Evolutionary conservation across 2,329 filamentous ascomycete species (phyloP), one percentile per base, ranked within the genome.

Genomic region (Incumbomyces lentus): DNA sequence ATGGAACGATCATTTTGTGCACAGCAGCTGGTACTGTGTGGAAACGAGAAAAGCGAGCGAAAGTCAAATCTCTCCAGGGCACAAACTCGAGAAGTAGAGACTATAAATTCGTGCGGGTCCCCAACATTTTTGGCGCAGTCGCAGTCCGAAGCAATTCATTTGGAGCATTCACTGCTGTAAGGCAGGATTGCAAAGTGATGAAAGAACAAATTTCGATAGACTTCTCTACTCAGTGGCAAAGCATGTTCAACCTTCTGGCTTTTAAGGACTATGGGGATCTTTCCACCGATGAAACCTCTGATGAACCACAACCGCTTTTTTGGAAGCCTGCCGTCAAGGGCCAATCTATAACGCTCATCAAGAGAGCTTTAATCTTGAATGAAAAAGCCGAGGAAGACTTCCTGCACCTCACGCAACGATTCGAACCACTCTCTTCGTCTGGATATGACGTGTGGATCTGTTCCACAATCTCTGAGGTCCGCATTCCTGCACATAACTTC

Each of bases 1-100:
- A 96, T 62, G 92, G 89, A 2, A 94, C 89, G 0, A 86, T 98
- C 54, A 93, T 98, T 46, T 80, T 98, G 52, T 90, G 87, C 54
- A 98, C 92, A 0, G 77, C 88, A 49, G 90, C 88, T 35, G 92
- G 92, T 2, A 90, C 86, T 40, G 90, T 95, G 0, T 98, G 90
- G 90, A 82, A 82, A 55, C 82, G 90, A 49, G 81, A 92, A 43
- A 87, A 86, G 59, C 78, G 92, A 50, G 74, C 77, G 19, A 94
- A 90, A 53, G 81, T 84, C 41, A 93, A 94, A 58, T 64, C 68
- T 11, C 49, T 54, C 6, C 44, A 50, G 22, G 45, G 33, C 10
- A 69, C 68, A 2, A 64, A 64, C 1, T 64, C 74, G 30, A 84
- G 79, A 57, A 76, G 78, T 11, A 94, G 93, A 55, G 88, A 95